Evolutionary conservation across 2,329 filamentous ascomycete species (phyloP).

Genomic region (Dichotomopilus funicola): DNA sequence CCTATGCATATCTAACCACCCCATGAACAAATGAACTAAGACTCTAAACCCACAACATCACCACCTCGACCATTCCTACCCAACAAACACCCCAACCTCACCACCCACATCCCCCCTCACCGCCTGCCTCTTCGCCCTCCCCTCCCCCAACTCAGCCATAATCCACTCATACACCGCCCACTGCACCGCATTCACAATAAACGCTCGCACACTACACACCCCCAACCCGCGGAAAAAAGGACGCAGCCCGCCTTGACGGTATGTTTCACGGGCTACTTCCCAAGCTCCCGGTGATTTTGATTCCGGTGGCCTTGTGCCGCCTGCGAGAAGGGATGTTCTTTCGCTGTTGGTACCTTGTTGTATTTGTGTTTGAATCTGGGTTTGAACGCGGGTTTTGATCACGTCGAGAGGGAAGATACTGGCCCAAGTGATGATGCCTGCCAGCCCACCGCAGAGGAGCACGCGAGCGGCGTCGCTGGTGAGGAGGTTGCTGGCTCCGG

Average conservation of each 20-base stretch:
- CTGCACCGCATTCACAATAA: conserved; percentile 87
- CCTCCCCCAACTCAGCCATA: conserved; percentile 53
- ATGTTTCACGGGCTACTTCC: conserved; percentile 59
- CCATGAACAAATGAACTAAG: too few species aligned
- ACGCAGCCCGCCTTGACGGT: conserved; percentile 52
- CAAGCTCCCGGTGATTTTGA: conserved; percentile 45
- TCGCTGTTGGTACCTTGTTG: conserved; percentile 12
- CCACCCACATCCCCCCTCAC: background rate
- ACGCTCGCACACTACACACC: conserved; percentile 78
- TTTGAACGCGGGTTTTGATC: conserved; percentile 87
- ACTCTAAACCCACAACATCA: too few species aligned
- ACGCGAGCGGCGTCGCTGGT: conserved; percentile 52
- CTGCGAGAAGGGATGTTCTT: conserved; percentile 29
- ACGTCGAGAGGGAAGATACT: conserved; percentile 89
- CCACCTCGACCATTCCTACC: background rate
- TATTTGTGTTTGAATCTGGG: conserved; percentile 40
- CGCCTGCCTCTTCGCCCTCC: conserved; percentile 17
- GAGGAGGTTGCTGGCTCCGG: background rate
- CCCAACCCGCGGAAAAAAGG: conserved; percentile 70
- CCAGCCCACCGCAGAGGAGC: conserved; percentile 77
- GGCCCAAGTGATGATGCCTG: conserved; percentile 81
- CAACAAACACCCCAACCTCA: background rate
- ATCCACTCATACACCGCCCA: conserved; percentile 91
- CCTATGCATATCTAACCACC: too few species aligned
- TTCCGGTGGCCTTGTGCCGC: background rate